Conservation (phyloP, 371 early-diverging fungal species). For the Parasitella parasitica region DNA sequence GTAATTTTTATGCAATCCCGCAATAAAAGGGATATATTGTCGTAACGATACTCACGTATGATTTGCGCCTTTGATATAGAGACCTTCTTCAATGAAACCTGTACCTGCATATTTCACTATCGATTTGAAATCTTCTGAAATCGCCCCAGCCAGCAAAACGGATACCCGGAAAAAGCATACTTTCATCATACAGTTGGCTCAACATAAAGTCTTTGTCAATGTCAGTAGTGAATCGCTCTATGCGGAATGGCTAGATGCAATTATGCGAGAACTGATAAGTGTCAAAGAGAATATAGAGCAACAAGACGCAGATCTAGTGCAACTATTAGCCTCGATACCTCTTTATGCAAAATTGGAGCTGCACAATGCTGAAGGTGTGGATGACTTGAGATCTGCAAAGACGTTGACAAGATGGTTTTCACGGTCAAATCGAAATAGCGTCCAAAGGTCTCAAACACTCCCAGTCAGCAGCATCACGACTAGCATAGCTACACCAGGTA, state of each 20-base stretch:
- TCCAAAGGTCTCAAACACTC: conserved; percentile 2
- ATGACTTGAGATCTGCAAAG: not conserved
- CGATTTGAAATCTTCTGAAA: conserved; percentile 35
- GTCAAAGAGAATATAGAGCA: conserved; percentile 17
- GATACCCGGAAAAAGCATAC: conserved; percentile 27
- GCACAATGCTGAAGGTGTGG: not conserved
- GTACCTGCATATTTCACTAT: conserved; percentile 35
- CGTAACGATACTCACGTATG: no score
- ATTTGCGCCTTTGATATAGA: not conserved
- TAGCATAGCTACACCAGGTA: not conserved
- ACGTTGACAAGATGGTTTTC: conserved; percentile 31
- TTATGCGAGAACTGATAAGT: conserved; percentile 45
- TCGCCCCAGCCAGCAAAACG: conserved; percentile 35
- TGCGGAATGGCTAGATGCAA: conserved; percentile 43
- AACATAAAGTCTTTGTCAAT: conserved; percentile 35
- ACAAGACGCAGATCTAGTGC: not conserved
- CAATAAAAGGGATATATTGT: no score
- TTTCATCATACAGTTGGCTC: conserved; percentile 13
- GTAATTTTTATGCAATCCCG: no score
- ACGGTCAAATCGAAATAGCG: conserved; percentile 21
- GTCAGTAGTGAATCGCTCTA: conserved; percentile 32
- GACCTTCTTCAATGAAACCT: conserved; percentile 16
- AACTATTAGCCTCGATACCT: conserved; percentile 2
- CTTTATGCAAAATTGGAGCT: not conserved
- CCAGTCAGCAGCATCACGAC: not conserved